Base-by-base conservation (phyloP, 225 moss, liverwort and hornwort genomes). In the Physcomitrium patens region DNA sequence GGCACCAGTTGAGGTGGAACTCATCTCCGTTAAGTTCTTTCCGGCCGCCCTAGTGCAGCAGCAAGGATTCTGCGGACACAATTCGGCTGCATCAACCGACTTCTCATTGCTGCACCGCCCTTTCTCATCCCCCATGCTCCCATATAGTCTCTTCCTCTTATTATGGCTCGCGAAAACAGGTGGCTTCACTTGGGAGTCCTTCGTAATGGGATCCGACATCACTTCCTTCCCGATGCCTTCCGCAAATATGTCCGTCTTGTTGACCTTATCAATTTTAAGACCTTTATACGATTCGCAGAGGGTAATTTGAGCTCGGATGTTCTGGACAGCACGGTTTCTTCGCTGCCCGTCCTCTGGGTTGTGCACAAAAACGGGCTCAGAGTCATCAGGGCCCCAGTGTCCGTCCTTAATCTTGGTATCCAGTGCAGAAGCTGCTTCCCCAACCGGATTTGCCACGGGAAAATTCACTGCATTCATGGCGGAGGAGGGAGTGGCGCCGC, bases 321-420 rank as follows among this genome's bases (percentile, higher is more conserved):
- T 86, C 53, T 86, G 82, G 22, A 86, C 58, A 18, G 80, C 67
- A 14, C 74, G 79, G 52, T 70, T 79, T 24, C 82, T 15, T 59
- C 82, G 82, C 58, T 77, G 79, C 15, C 86, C 82, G 44, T 46
- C 77, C 53, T 73, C 60, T 3, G 74, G 70, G 12, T 77, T 86
- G 71, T 80, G 86, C 20, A 82, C 82, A 11, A 73, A 80, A 12
- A 77, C 76, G 2, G 86, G 76, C 67, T 86, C 86, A 15, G 86
- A 78, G 17, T 82, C 76, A 14, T 70, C 82, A 5, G 81, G 73
- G 3, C 82, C 85, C 72, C 69, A 63, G 65, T 28, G 41, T 1
- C 68, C 81, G 22, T 60, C 63, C 9, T 59, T 27, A 8, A 78
- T 58, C 8, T 44, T 28, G 9, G 58, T 63, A 9, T 79, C 76